Evolutionary conservation across 169 alveolate genomes (phyloP), one percentile per base, ranked within the genome.

Genomic region (Plasmodium gallinaceum): DNA sequence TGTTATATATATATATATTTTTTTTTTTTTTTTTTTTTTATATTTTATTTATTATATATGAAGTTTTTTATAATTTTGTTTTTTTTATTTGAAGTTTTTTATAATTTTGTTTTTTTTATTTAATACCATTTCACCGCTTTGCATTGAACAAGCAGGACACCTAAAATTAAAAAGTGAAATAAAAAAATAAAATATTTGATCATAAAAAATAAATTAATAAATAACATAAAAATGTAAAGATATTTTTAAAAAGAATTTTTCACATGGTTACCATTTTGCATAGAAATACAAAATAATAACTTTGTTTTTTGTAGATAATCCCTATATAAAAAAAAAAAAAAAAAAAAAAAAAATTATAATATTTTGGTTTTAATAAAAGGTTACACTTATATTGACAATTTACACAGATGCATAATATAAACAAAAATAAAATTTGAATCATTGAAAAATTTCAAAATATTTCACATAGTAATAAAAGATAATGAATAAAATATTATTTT

Each of bases 91-190:
- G 12, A 42, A 68, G 1, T 0, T 43, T 68, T 76, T 64, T 22
- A 45, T 22, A 43, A 22, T 46, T 46, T 76, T 76, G 12, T 57
- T 51, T 71, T 71, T 42, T 65, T 51, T 4, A 48, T 26, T 51
- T 71, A 80, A 10, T 80, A 80, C 90, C 80, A 80, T 66, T 80
- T 80, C 90, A 18, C 32, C 24, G 46, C 65, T 64, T 14, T 80
- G 90, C 72, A 80, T 26, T 51, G 46, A 52, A 69, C 90, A 80
- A 65, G 90, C 90, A 58, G 66, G 90, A 46, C 90, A 80, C 90
- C 90, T 80, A 60, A 26, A 46, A 16, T 45, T 18, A 39, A 18
- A 24, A 57, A 22, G 8, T 5, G 58, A 39, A 68, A 57, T 10
- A 70, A 37, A 7, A 73, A 73, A 54, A 16, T 14, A 73, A 54